These are phyloP conservation scores for Nasturtium officinale DNA, from an alignment of 345 rosid species.

Conservation along the genomic window DNA sequence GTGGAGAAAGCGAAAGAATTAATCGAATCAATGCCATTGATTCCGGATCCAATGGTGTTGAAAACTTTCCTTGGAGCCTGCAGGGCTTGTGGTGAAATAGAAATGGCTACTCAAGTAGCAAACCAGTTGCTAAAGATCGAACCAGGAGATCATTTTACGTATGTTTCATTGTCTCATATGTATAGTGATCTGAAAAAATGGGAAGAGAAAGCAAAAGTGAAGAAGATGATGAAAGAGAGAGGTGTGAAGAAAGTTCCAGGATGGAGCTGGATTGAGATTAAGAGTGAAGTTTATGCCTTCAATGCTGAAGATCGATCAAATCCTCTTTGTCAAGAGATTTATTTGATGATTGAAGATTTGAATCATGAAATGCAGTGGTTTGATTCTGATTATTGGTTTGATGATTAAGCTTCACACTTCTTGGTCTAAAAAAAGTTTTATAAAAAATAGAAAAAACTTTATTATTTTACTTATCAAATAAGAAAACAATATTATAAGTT, in stretches of 20 bases:
- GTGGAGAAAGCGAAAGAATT: constrained; percentile 55
- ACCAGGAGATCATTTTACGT: constrained; percentile 78
- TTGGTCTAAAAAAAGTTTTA: too few species aligned
- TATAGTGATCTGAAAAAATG: constrained; percentile 63
- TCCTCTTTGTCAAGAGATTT: constrained; percentile 52
- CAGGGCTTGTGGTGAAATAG: constrained; percentile 65
- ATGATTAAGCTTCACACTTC: constrained; percentile 31
- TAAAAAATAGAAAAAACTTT: too few species aligned
- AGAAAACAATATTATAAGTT: too few species aligned
- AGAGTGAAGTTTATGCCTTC: constrained; percentile 60
- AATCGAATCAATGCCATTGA: constrained; percentile 65
- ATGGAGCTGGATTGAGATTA: constrained; percentile 80
- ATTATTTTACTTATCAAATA: neutral
- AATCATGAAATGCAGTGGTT: constrained; percentile 56
- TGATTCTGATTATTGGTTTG: constrained; percentile 32
- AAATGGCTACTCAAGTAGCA: constrained; percentile 66
- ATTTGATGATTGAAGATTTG: constrained; percentile 49
- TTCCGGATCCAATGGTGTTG: constrained; percentile 73
- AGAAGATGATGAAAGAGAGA: constrained; percentile 74
- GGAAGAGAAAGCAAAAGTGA: constrained; percentile 63
- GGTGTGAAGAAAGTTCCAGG: constrained; percentile 81
- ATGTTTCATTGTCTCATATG: constrained; percentile 64
- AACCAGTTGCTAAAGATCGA: constrained; percentile 59
- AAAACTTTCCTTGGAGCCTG: constrained; percentile 77
- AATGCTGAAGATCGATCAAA: constrained; percentile 68